Evolutionary conservation across 108 stramenopile species (phyloP).

Genomic region (Pseudonitzschia pungens): DNA sequence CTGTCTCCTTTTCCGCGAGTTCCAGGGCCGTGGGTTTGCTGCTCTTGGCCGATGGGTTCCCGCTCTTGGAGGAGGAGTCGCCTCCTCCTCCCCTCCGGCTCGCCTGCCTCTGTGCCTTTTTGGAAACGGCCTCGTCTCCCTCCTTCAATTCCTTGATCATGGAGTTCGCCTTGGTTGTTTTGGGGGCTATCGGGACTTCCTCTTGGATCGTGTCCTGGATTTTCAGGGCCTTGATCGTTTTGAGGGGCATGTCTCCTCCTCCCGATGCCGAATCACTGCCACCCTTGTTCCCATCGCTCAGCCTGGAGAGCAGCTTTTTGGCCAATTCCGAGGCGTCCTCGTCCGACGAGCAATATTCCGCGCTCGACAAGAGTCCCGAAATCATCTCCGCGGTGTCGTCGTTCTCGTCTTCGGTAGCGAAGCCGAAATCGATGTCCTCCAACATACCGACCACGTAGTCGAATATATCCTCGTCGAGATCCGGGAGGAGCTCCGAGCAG

Average conservation of each 20-base stretch:
- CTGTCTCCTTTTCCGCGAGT: conserved; percentile 10
- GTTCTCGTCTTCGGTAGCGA: not conserved
- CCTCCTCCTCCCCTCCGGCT: not conserved
- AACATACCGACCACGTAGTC: conserved; percentile 21
- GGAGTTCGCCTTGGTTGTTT: not conserved
- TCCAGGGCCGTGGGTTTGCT: conserved; percentile 21
- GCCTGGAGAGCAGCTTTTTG: not conserved
- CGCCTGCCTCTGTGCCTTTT: conserved; percentile 8
- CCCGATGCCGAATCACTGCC: not conserved
- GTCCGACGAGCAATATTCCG: conserved; percentile 17
- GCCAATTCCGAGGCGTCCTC: conserved; percentile 14
- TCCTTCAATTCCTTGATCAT: conserved; percentile 7
- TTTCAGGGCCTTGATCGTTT: conserved; percentile 14
- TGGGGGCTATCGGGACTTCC: not conserved
- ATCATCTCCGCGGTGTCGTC: conserved; percentile 24
- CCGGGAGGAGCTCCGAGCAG: conserved; percentile 18
- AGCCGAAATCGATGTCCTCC: conserved; percentile 13
- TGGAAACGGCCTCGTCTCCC: conserved; percentile 2
- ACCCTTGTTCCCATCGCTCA: not conserved
- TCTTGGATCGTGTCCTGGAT: conserved; percentile 9
- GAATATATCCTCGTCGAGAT: conserved; percentile 23
- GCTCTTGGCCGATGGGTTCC: not conserved
- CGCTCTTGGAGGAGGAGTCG: not conserved
- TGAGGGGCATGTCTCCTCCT: not conserved
- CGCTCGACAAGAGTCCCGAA: conserved; percentile 12